These are phyloP conservation scores for Niveomyces coronatus DNA, from an alignment of 2,329 filamentous ascomycete genomes.

Conservation along the genomic window DNA sequence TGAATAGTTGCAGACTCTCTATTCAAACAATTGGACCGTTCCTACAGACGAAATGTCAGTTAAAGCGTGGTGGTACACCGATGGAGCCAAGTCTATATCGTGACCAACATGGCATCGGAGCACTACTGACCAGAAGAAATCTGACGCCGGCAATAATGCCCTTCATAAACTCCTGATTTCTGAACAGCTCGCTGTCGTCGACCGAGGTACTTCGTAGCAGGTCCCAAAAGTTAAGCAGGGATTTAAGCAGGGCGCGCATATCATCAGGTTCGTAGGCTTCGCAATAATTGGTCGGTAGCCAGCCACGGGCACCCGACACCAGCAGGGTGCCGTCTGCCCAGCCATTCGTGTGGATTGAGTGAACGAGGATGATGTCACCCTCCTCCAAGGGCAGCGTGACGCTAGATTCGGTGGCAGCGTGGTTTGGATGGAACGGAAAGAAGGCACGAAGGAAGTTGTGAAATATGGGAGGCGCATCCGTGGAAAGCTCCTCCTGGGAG, in stretches of 20 bases:
- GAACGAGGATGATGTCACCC: slow-evolving; percentile 86
- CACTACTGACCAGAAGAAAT: slow-evolving; percentile 66
- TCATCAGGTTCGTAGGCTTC: slow-evolving; percentile 85
- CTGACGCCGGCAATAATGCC: slow-evolving; percentile 89
- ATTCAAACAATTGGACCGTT: slow-evolving; percentile 79
- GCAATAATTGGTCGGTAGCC: slow-evolving; percentile 97
- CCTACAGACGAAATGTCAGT: slow-evolving; percentile 36
- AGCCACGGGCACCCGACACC: slow-evolving; percentile 76
- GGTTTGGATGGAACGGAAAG: slow-evolving; percentile 78
- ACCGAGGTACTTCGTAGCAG: slow-evolving; percentile 68
- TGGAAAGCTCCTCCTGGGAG: slow-evolving; percentile 47
- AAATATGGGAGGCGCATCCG: slow-evolving; percentile 54
- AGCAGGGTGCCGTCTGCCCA: slow-evolving; percentile 95
- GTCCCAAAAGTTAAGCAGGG: slow-evolving; percentile 87
- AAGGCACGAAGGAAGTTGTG: slow-evolving; percentile 93
- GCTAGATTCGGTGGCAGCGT: slow-evolving; percentile 68
- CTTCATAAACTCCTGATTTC: slow-evolving; percentile 88
- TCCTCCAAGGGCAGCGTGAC: slow-evolving; percentile 82
- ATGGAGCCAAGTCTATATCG: background rate
- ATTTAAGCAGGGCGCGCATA: slow-evolving; percentile 75
- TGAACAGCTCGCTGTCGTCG: slow-evolving; percentile 68
- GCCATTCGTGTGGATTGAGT: slow-evolving; percentile 95
- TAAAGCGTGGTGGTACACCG: background rate
- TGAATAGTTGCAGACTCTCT: slow-evolving; percentile 68
- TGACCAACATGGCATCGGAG: background rate